Base-by-base conservation (phyloP, 768 basidiomycete species). In the Megacollybia marginata region DNA sequence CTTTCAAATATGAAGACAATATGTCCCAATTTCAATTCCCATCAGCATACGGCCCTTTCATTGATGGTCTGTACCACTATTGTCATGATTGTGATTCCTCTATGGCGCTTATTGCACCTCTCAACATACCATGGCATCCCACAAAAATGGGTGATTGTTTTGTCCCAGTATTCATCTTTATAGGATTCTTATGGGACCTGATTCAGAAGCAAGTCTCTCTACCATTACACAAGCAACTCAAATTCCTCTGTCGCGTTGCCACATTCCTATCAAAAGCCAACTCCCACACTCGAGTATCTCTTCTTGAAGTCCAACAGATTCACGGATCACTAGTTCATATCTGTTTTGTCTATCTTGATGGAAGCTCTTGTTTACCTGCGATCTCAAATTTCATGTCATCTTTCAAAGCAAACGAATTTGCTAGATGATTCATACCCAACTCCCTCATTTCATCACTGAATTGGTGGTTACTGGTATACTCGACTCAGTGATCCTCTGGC, bases 1-100 rank as follows among this genome's bases (percentile, higher is more conserved):
- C 56, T 4, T 34, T 53, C 12, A 68, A 59, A 34, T 57, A 48
- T 38, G 58, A 55, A 8, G 55, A 60, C 47, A 53, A 60, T 35
- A 33, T 52, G 28, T 32, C 23, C 3, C 15, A 36, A 2, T 9
- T 47, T 9, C 44, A 12, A 23, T 28, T 16, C 5, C 47, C 36
- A n/a, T 18, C 18, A 13, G 10, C 1, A 7, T 15, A 13, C 0
- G 12, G 19, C 1, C 9, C 5, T 0, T 9, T 32, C 12, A 5
- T 28, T 33, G 32, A 44, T 15, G 42, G 42, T 11, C 5, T 5
- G 1, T n/a, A 45, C 18, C 23, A 31, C 2, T 43, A 32, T 34
- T 8, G n/a, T 15, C 47, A 44, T 18, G 19, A 32, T 16, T 8
- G 23, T 1, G 16, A 28, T 7, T 2, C 33, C 19, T 5, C 15